Percentiles rank a stretch among this genome's conserved stretches.
These are phyloP conservation scores for Colletotrichum coccodes DNA, from an alignment of 2,329 filamentous ascomycete species.

Conservation along the genomic window DNA sequence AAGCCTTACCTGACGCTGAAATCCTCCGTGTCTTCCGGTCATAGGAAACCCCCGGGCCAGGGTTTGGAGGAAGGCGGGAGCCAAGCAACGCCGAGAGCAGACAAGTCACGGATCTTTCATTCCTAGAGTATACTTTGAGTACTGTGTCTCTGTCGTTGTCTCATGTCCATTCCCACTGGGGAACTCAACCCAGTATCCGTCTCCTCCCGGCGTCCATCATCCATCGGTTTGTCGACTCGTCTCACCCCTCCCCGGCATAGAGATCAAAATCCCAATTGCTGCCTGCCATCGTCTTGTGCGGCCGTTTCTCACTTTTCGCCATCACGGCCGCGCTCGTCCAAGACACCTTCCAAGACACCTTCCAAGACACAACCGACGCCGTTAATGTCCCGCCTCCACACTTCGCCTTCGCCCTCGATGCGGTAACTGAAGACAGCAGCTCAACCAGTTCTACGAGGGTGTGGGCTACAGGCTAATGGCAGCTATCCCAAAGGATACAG, in stretches of 20 bases:
- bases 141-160: background rate
- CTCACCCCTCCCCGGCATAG: background rate
- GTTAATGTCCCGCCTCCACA: conserved; percentile 27
- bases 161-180: conserved; percentile 1
- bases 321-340: conserved; percentile 20
- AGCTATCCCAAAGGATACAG: conserved; percentile 2
- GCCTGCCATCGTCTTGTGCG: conserved; percentile 11
- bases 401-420: conserved; percentile 1
- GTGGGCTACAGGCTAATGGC: background rate
- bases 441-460: background rate
- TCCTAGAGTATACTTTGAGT: background rate
- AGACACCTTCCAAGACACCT: conserved; percentile 1
- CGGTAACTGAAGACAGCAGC: conserved; percentile 19
- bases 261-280: conserved; percentile 3
- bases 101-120: conserved; percentile 5
- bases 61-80: background rate
- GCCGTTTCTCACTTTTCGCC: conserved; percentile 24
- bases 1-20: conserved; percentile 17
- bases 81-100: background rate
- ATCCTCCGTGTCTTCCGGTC: conserved; percentile 9
- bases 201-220: background rate
- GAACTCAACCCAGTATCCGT: background rate
- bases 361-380: conserved; percentile 16
- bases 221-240: conserved; percentile 3
- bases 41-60: background rate